Conservation (phyloP, 2,329 filamentous ascomycete species). For the Aureobasidium sp. region DNA sequence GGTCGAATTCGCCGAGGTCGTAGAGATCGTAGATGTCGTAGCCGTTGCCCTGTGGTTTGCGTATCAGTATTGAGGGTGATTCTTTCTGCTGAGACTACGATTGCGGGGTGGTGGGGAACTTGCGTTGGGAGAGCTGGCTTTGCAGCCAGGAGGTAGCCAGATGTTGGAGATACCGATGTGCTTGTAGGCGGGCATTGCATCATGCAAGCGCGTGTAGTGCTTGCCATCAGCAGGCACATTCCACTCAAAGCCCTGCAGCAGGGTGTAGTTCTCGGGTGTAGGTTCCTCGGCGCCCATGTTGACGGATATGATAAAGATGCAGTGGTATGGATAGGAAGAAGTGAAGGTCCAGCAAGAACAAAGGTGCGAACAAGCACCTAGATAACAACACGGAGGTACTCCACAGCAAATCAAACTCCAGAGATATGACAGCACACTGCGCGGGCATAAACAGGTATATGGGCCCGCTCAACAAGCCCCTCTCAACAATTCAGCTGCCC, state of each 20-base stretch:
- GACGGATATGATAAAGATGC: not conserved
- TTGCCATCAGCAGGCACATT: conserved; percentile 56
- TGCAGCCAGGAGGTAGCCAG: conserved; percentile 65
- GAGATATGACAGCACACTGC: not conserved
- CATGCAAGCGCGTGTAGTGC: conserved; percentile 55
- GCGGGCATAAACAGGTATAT: not conserved
- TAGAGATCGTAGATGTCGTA: conserved; percentile 54
- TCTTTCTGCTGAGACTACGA: not conserved
- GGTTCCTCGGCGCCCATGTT: conserved; percentile 17
- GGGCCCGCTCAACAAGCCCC: not conserved
- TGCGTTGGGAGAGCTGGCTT: conserved; percentile 45
- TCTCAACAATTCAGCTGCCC: not conserved
- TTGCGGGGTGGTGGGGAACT: not conserved
- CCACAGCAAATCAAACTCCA: not conserved
- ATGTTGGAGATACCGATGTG: conserved; percentile 54
- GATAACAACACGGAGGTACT: not conserved
- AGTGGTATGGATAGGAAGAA: not conserved
- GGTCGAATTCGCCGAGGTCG: conserved; percentile 57
- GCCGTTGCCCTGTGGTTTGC: conserved; percentile 47
- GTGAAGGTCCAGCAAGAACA: not conserved
- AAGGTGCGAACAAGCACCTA: not conserved
- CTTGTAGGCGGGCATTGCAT: conserved; percentile 48
- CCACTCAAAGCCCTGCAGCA: conserved; percentile 67
- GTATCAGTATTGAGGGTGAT: not conserved
- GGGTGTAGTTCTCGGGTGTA: conserved; percentile 35